These are phyloP conservation scores for Lecanosticta acicola DNA, from an alignment of 2,329 filamentous ascomycete species.

Conservation along the genomic window DNA sequence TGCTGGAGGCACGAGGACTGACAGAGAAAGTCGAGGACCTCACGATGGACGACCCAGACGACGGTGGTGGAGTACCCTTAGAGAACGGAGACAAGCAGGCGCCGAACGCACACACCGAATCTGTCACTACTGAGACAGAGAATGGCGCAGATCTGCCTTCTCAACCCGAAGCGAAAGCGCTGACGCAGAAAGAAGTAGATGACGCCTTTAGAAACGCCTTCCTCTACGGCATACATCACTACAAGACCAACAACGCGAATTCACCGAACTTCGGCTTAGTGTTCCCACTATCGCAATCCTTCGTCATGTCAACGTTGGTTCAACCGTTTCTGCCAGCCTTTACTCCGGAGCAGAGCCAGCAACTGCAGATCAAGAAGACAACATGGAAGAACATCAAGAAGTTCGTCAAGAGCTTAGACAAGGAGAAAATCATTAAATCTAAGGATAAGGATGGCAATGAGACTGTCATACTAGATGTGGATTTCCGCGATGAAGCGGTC, in stretches of 20 bases:
- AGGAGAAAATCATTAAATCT: conserved; percentile 55
- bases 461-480: conserved; percentile 58
- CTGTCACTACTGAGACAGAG: conserved; percentile 17
- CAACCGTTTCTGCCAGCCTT: conserved; percentile 61
- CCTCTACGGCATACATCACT: conserved; percentile 56
- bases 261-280: conserved; percentile 51
- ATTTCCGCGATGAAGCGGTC: conserved; percentile 54
- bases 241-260: conserved; percentile 51
- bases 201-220: conserved; percentile 60
- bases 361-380: conserved; percentile 63
- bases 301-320: conserved; percentile 57
- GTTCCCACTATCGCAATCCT: conserved; percentile 59
- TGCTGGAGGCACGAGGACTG: conserved; percentile 32
- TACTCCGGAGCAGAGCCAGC: conserved; percentile 50
- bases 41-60: conserved; percentile 40
- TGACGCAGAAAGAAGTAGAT: conserved; percentile 61
- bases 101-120: conserved; percentile 10
- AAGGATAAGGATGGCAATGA: conserved; percentile 62
- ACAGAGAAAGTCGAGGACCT: conserved; percentile 39
- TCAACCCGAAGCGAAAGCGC: conserved; percentile 23
- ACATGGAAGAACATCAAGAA: conserved; percentile 66
- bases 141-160: conserved; percentile 21
- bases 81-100: conserved; percentile 26
- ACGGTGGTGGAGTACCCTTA: conserved; percentile 44
- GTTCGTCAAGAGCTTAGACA: conserved; percentile 63